These are phyloP conservation scores for Podospora tetraspora DNA, from an alignment of 495 filamentous ascomycete genomes.

Conservation along the genomic window DNA sequence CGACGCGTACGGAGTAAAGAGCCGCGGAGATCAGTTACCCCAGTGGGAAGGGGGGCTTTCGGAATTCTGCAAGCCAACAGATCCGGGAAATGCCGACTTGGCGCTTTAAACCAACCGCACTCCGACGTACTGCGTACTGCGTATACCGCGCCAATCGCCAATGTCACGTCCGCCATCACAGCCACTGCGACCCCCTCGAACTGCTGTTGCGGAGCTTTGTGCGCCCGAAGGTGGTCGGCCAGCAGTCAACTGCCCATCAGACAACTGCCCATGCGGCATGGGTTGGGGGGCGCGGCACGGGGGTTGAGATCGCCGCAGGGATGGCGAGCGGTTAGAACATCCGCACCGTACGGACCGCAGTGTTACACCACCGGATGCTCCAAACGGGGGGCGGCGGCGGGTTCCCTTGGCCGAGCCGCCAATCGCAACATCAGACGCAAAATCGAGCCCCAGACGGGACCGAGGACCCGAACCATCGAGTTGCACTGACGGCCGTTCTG, in stretches of 20 bases:
- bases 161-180: neutral
- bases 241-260: no score
- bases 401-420: neutral
- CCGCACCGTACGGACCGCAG: neutral
- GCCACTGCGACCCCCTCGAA: neutral
- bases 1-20: neutral
- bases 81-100: neutral
- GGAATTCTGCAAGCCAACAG: neutral
- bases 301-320: neutral
- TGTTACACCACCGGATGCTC: neutral
- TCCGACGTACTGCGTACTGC: neutral
- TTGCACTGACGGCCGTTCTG: neutral
- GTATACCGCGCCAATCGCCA: neutral
- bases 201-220: neutral
- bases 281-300: neutral
- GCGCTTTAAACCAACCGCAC: neutral
- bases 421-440: neutral
- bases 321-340: neutral
- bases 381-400: neutral
- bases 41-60: neutral
- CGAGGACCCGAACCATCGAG: no score
- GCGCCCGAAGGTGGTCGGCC: neutral
- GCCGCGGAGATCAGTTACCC: neutral
- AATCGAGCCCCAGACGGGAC: no score
- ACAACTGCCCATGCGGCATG: neutral